A percentile compares a stretch with the other conserved stretches of the same genome.
Conservation (phyloP, 129 eudicot genomes). For the Gnaphalium uliginosum region DNA sequence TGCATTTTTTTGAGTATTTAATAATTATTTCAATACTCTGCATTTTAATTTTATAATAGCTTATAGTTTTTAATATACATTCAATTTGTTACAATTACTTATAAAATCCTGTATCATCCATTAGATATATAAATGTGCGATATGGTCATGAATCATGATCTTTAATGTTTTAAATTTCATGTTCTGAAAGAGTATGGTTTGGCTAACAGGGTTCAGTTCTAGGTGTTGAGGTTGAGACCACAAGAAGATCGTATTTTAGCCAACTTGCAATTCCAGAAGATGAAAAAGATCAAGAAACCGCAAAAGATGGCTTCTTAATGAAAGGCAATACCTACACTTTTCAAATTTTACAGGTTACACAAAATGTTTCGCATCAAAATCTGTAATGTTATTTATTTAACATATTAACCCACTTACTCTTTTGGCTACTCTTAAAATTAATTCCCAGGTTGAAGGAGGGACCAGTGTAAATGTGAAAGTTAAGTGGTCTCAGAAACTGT, state of each 20-base stretch:
- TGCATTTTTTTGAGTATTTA: background rate
- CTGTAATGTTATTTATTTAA: background rate
- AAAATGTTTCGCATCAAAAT: background rate
- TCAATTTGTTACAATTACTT: background rate
- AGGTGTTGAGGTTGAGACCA: constrained; percentile 81
- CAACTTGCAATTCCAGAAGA: constrained; percentile 49
- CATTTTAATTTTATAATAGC: background rate
- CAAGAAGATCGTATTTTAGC: constrained; percentile 50
- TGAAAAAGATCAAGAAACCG: constrained; percentile 28
- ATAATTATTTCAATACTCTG: background rate
- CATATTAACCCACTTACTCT: too few relatives aligned
- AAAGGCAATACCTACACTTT: constrained; percentile 66
- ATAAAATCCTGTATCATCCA: too few relatives aligned
- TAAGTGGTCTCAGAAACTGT: constrained; percentile 78
- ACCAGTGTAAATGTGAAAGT: constrained; percentile 52
- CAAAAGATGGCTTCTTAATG: constrained; percentile 69
- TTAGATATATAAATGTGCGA: background rate
- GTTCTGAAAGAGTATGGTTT: constrained; percentile 55
- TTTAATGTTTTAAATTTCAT: constrained; percentile 4
- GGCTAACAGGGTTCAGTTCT: constrained; percentile 97
- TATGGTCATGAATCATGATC: constrained; percentile 2
- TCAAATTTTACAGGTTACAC: constrained; percentile 58
- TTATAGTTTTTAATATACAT: background rate
- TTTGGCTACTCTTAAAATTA: too few relatives aligned
- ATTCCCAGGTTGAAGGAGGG: constrained; percentile 98